Conservation (phyloP, 2,329 filamentous ascomycete species). For the Podosphaera fusca region DNA sequence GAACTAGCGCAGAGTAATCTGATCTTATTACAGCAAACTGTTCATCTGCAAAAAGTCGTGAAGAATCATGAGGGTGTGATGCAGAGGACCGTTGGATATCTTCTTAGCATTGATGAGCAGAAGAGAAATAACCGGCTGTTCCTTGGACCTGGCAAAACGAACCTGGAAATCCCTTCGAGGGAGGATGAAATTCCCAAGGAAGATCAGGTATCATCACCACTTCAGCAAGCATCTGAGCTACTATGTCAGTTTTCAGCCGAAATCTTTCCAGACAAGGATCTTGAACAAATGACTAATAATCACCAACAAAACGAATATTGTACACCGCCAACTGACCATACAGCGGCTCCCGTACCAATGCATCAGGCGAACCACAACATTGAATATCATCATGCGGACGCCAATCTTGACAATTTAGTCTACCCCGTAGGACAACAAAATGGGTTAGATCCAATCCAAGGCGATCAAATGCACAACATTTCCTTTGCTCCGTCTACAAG, state of each 20-base stretch:
- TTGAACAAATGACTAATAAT: slow-evolving; percentile 35
- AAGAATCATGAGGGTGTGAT: slow-evolving; percentile 50
- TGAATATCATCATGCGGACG: slow-evolving; percentile 18
- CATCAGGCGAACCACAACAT: slow-evolving; percentile 21
- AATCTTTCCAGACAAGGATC: slow-evolving; percentile 36
- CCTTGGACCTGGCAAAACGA: slow-evolving; percentile 21
- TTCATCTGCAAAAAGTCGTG: slow-evolving; percentile 36
- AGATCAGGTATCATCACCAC: slow-evolving; percentile 40
- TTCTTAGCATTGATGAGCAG: slow-evolving; percentile 41
- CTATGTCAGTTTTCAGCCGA: slow-evolving; percentile 42
- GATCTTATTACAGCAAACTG: slow-evolving; percentile 36
- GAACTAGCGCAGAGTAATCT: slow-evolving; percentile 46
- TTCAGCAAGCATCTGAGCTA: slow-evolving; percentile 44
- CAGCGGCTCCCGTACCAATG: slow-evolving; percentile 15
- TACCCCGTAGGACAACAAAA: slow-evolving; percentile 81
- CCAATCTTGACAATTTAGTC: slow-evolving; percentile 48
- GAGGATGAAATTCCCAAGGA: slow-evolving; percentile 18
- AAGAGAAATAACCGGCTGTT: slow-evolving; percentile 33
- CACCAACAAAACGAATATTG: slow-evolving; percentile 14
- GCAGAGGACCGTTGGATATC: slow-evolving; percentile 45
- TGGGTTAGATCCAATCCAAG: slow-evolving; percentile 84
- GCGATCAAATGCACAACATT: slow-evolving; percentile 85
- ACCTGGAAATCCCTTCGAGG: slow-evolving; percentile 5
- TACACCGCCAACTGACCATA: slow-evolving; percentile 14
- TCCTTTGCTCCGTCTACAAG: slow-evolving; percentile 61